These are phyloP conservation scores for Beverwykella pulmonaria DNA, from an alignment of 495 filamentous ascomycete genomes.

Conservation along the genomic window DNA sequence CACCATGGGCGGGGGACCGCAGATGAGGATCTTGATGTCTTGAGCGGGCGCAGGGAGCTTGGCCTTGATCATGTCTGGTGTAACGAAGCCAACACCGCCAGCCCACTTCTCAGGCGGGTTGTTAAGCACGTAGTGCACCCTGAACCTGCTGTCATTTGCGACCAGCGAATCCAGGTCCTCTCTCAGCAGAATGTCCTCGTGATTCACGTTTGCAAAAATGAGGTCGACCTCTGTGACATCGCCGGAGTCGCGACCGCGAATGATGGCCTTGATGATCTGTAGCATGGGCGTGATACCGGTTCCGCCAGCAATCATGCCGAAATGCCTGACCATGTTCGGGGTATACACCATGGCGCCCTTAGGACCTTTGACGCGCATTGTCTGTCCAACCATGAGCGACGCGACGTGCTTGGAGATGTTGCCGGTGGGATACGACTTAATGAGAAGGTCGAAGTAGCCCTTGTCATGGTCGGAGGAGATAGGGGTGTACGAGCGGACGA, in stretches of 20 bases:
- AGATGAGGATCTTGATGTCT: slow-evolving; percentile 95
- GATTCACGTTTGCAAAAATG: slow-evolving; percentile 94
- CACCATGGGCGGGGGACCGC: slow-evolving; percentile 95
- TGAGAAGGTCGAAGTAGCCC: slow-evolving; percentile 94
- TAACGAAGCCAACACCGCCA: slow-evolving; percentile 91
- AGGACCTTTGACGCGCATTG: slow-evolving; percentile 85
- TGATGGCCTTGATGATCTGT: slow-evolving; percentile 88
- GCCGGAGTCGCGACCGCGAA: slow-evolving; percentile 72
- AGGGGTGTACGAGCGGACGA: slow-evolving; percentile 94
- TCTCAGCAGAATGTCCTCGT: slow-evolving; percentile 87
- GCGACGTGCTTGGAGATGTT: slow-evolving; percentile 94
- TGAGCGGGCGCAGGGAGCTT: slow-evolving; percentile 77
- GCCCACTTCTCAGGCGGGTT: slow-evolving; percentile 90
- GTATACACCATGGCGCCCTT: slow-evolving; percentile 97
- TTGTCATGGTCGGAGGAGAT: slow-evolving; percentile 88
- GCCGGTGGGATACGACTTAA: slow-evolving; percentile 95
- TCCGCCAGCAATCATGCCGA: slow-evolving; percentile 97
- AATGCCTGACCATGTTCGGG: slow-evolving; percentile 89
- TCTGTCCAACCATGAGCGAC: slow-evolving; percentile 76
- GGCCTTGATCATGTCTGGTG: slow-evolving; percentile 92
- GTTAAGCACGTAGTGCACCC: slow-evolving; percentile 92
- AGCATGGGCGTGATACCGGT: slow-evolving; percentile 99
- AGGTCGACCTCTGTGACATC: slow-evolving; percentile 89
- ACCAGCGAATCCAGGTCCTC: slow-evolving; percentile 83
- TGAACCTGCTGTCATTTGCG: slow-evolving; percentile 74